phyloP scores from a whole-genome alignment of 179 eudicot species.

The Silene noctiflora region DNA sequence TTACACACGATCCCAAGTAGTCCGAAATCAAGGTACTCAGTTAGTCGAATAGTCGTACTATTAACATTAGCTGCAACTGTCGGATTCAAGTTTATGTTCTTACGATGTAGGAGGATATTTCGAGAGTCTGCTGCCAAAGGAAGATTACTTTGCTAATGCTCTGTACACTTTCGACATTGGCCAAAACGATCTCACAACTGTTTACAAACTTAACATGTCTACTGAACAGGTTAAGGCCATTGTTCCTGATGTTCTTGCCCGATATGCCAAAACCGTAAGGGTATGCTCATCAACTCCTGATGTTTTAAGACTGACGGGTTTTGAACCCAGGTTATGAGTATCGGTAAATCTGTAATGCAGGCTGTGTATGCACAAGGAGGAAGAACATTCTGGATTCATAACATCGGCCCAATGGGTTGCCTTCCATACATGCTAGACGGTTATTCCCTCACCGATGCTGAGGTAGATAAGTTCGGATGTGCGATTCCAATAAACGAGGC shows the following conservation, averaged over 20 bases:
- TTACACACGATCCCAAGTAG: conserved; percentile 39
- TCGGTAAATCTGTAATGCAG: conserved; percentile 27
- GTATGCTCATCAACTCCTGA: too few species aligned
- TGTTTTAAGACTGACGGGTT: neutral
- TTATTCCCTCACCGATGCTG: conserved; percentile 35
- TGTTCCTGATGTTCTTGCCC: conserved; percentile 61
- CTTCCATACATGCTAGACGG: conserved; percentile 55
- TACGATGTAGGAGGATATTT: conserved; percentile 52
- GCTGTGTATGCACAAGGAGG: conserved; percentile 61
- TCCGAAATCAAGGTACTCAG: conserved; percentile 50
- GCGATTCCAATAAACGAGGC: conserved; percentile 54
- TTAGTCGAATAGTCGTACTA: too few species aligned
- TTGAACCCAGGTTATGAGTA: neutral
- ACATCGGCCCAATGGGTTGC: conserved; percentile 87
- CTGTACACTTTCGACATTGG: conserved; percentile 82
- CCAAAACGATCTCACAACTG: conserved; percentile 77
- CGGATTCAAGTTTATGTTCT: neutral
- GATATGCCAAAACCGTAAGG: conserved; percentile 49
- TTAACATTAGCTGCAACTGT: neutral
- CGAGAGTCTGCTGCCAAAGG: conserved; percentile 47
- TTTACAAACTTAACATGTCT: conserved; percentile 58
- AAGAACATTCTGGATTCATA: conserved; percentile 87
- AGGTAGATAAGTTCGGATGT: conserved; percentile 60
- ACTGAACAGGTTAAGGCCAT: conserved; percentile 52
- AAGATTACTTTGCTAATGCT: conserved; percentile 51